A percentile compares a stretch with the other conserved stretches of the same genome.
These are phyloP conservation scores for Exophiala mesophila DNA, from an alignment of 2,329 filamentous ascomycete species.

Conservation along the genomic window DNA sequence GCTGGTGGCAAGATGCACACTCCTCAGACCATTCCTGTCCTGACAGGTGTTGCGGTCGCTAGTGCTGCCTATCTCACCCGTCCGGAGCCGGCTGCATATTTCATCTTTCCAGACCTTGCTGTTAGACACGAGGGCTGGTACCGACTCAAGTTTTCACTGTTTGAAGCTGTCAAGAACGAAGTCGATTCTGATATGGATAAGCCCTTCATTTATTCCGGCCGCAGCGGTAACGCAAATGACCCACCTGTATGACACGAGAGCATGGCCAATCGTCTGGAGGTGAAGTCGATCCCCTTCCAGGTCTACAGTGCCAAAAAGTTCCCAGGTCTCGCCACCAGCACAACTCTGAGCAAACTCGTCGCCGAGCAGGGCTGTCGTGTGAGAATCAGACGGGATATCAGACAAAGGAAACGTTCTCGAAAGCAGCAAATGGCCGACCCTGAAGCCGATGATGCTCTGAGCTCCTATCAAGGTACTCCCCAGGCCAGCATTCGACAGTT, in stretches of 20 bases:
- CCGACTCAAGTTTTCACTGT: slow-evolving; percentile 84
- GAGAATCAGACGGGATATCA: slow-evolving; percentile 86
- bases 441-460: slow-evolving; percentile 18
- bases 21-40: slow-evolving; percentile 69
- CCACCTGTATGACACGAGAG: slow-evolving; percentile 46
- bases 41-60: slow-evolving; percentile 91
- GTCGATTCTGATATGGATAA: slow-evolving; percentile 66
- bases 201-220: slow-evolving; percentile 32
- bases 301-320: slow-evolving; percentile 99
- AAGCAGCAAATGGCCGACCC: slow-evolving; percentile 6
- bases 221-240: slow-evolving; percentile 35
- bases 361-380: slow-evolving; percentile 97
- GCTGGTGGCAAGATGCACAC: slow-evolving; percentile 71
- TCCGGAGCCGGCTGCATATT: slow-evolving; percentile 75
- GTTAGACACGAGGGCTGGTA: slow-evolving; percentile 94
- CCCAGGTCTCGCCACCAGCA: slow-evolving; percentile 86
- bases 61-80: slow-evolving; percentile 95
- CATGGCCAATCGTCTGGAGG: slow-evolving; percentile 81
- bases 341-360: slow-evolving; percentile 78
- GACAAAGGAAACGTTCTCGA: slow-evolving; percentile 69
- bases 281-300: slow-evolving; percentile 79
- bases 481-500: slow-evolving; percentile 9
- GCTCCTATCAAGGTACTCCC: slow-evolving; percentile 18
- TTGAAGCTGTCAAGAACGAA: slow-evolving; percentile 84
- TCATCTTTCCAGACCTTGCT: slow-evolving; percentile 94